Percentiles rank a stretch among this genome's conserved stretches.
These are phyloP conservation scores for Cystobasidium ongulense DNA, from an alignment of 768 basidiomycete species.

Conservation along the genomic window DNA sequence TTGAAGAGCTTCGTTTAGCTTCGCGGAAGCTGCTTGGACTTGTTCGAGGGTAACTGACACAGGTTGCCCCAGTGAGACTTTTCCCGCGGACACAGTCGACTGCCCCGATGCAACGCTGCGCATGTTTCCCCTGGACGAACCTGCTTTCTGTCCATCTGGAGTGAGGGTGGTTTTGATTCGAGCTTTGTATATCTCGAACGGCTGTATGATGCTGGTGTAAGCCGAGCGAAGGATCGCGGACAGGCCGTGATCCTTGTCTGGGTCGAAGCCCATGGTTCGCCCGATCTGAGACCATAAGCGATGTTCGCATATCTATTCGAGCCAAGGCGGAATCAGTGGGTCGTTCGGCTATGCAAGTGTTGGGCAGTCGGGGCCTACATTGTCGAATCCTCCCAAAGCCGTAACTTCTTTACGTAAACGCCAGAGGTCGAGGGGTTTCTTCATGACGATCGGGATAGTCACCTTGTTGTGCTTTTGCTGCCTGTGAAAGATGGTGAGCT, in stretches of 20 bases:
- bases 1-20: conserved; percentile 38
- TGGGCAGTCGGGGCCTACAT: conserved; percentile 51
- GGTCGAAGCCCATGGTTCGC: conserved; percentile 69
- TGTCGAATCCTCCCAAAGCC: conserved; percentile 75
- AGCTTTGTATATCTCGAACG: conserved; percentile 73
- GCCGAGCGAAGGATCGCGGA: conserved; percentile 82
- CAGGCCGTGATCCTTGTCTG: conserved; percentile 59
- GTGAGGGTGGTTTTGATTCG: conserved; percentile 4
- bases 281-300: conserved; percentile 87
- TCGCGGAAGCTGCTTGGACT: conserved; percentile 40
- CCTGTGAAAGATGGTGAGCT: conserved; percentile 90
- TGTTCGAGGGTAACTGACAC: conserved; percentile 18
- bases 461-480: conserved; percentile 73
- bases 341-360: conserved; percentile 30
- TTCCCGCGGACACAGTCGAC: not conserved
- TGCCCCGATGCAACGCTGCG: not conserved
- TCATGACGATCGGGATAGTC: conserved; percentile 86
- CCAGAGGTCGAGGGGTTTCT: conserved; percentile 89
- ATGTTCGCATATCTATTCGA: conserved; percentile 61
- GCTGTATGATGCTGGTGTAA: conserved; percentile 81
- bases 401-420: conserved; percentile 64
- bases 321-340: conserved; percentile 31
- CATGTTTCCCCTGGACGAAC: not conserved
- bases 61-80: not conserved
- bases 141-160: not conserved